Evolutionary conservation across 257 asterid species (phyloP).

Genomic region (Rhazya stricta): DNA sequence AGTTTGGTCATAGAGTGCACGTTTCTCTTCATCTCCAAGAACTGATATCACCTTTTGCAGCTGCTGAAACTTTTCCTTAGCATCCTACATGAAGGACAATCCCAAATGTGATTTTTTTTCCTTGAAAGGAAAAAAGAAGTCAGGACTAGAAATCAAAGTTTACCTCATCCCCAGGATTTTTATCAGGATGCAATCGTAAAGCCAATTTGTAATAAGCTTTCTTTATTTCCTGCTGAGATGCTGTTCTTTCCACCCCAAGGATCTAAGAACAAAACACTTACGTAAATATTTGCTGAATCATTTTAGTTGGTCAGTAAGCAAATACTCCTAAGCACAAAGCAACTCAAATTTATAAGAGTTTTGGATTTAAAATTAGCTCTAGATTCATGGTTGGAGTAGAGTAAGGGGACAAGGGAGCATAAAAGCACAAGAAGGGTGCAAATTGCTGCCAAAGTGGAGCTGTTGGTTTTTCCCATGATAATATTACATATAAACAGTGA

Average conservation of each 20-base stretch:
- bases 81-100: constrained; percentile 47
- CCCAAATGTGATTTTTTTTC: neutral
- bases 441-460: neutral
- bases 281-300: constrained; percentile 9
- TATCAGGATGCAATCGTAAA: constrained; percentile 81
- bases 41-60: constrained; percentile 85
- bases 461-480: neutral
- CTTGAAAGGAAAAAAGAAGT: neutral
- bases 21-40: constrained; percentile 89
- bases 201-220: constrained; percentile 88
- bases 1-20: constrained; percentile 91
- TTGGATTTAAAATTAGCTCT: neutral
- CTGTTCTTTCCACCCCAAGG: constrained; percentile 72
- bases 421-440: neutral
- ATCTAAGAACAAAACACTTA: constrained; percentile 36
- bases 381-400: neutral
- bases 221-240: constrained; percentile 76
- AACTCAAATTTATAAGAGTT: neutral
- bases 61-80: constrained; percentile 95
- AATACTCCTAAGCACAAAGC: neutral
- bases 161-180: constrained; percentile 88
- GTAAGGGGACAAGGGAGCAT: neutral
- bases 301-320: neutral
- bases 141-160: neutral
- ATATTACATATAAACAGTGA: neutral